A percentile compares a stretch with the other conserved stretches of the same genome.
phyloP scores from a whole-genome alignment of 305 asterid species.

The Fraxinus baroniana region DNA sequence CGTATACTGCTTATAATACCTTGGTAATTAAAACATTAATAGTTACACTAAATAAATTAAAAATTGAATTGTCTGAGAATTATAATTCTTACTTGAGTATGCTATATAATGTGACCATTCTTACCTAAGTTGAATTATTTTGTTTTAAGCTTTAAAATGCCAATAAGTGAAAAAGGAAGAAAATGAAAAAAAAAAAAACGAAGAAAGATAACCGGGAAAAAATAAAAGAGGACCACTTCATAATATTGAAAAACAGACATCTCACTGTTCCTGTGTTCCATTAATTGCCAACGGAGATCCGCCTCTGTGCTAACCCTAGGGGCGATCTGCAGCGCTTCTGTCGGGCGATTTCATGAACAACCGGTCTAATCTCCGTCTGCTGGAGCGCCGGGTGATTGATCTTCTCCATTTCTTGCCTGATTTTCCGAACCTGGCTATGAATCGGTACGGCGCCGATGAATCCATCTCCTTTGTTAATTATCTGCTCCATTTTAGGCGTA shows the following conservation, averaged over 20 bases:
- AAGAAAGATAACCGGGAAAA: neutral
- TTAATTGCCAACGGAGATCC: neutral
- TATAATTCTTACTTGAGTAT: constrained; percentile 63
- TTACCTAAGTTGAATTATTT: neutral
- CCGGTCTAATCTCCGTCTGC: constrained; percentile 11
- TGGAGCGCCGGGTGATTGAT: constrained; percentile 20
- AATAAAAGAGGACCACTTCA: neutral
- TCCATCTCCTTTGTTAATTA: neutral
- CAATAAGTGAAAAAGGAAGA: neutral
- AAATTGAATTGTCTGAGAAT: neutral
- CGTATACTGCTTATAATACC: neutral
- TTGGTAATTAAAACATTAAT: neutral
- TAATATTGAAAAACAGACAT: neutral
- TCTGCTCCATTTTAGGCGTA: neutral
- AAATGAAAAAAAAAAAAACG: neutral
- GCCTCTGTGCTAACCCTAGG: neutral
- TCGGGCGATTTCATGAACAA: neutral
- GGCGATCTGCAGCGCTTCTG: neutral
- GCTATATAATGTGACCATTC: constrained; percentile 73
- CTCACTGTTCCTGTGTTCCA: neutral
- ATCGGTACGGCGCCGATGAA: neutral
- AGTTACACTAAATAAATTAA: neutral
- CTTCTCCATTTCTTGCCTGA: constrained; percentile 29
- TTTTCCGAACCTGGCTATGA: constrained; percentile 27
- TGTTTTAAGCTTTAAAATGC: too few species aligned